Base-by-base conservation (phyloP, 805 yeast genomes). In the Nakazawaea ambrosiae region DNA sequence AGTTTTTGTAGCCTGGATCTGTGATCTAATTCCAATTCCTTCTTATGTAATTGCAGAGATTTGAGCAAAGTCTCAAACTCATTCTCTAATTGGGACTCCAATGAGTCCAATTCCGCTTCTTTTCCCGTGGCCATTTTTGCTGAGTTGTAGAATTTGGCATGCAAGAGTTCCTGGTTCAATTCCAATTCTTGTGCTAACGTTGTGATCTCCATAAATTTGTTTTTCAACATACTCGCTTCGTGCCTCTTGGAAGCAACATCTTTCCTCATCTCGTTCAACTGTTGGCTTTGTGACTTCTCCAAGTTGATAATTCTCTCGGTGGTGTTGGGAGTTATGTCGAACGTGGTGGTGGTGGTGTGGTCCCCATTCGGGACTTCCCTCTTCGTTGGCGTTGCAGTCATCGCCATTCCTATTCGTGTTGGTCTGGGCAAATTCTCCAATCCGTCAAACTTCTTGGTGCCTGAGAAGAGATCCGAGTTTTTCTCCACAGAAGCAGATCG, bases 151-250 rank as follows among this genome's bases (percentile, higher is more conserved):
- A 33, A 39, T 22, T 39, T 20, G 4, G 14, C 25, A 24, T 30
- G 34, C 14, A 33, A 9, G 4, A 25, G n/a, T n/a, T 29, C 38
- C 12, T 33, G 32, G 19, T 34, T 32, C 27, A 39, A 33, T 15
- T 39, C 41, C 16, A 34, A 18, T 17, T 33, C 41, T 20, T 39
- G 31, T 10, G 15, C 33, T 9, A 11, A 58, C 61, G 27, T 45
- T 40, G 11, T 47, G 51, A 29, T 49, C 44, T 19, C 37, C 42
- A 22, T 27, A 23, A 4, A 46, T 51, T 31, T 45, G 45, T 19
- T 40, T 39, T 11, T 28, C 11, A 31, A 25, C 8, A 6, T 20
- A 20, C 26, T 33, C 18, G 18, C 30, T 19, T 29, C 35, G 14
- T 23, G 20, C 25, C 19, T 31, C 19, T 12, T 27, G 18, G 27